Percentiles rank a stretch among this genome's conserved stretches.
These are phyloP conservation scores for Acacia melanoxylon DNA, from an alignment of 306 rosid genomes.

Conservation along the genomic window DNA sequence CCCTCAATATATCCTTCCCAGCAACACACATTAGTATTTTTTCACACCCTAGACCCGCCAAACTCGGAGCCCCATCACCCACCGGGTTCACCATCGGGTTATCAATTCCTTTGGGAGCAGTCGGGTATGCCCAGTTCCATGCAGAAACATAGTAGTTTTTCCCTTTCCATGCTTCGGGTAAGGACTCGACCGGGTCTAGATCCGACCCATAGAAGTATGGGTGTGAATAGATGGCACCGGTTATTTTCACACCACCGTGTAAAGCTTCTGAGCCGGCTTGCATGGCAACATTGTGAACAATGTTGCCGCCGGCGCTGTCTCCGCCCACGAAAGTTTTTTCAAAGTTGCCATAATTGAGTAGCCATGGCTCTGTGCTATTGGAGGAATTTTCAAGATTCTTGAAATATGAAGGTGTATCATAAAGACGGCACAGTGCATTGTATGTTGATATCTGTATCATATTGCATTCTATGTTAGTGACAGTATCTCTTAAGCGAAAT, in stretches of 20 bases:
- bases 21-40: conserved; percentile 36
- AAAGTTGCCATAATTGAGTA: conserved; percentile 24
- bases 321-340: conserved; percentile 31
- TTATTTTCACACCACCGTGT: conserved; percentile 19
- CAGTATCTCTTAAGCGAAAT: not conserved
- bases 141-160: not conserved
- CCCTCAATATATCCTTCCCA: conserved; percentile 40
- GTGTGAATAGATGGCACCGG: conserved; percentile 30
- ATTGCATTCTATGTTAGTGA: not conserved
- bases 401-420: not conserved
- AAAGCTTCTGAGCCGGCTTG: conserved; percentile 31
- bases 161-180: not conserved
- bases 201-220: conserved; percentile 36
- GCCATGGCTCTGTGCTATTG: conserved; percentile 38
- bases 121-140: conserved; percentile 32
- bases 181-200: not conserved
- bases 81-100: conserved; percentile 34
- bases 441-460: not conserved
- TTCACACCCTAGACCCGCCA: conserved; percentile 47
- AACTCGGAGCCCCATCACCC: conserved; percentile 38
- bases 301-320: conserved; percentile 50
- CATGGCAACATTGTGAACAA: conserved; percentile 34
- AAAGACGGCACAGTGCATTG: not conserved
- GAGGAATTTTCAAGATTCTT: not conserved
- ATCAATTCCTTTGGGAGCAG: conserved; percentile 14